Base-by-base conservation (phyloP, 768 basidiomycete genomes). In the Rhizopogon roseolus region DNA sequence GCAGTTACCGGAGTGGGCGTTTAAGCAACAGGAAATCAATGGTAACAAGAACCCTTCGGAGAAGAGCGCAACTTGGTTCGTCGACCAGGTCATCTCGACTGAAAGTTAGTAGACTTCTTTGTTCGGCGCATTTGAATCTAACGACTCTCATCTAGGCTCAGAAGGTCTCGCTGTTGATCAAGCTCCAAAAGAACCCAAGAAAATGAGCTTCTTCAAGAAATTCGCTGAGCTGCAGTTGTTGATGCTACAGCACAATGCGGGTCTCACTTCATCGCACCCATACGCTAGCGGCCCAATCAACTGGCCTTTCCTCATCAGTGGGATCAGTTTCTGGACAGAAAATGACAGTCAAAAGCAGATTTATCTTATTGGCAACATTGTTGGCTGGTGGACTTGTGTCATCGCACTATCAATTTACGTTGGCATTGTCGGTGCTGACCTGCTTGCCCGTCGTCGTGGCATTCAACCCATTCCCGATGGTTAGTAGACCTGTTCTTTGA, bases 201-300 rank as follows among this genome's bases (percentile, higher is more conserved):
- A 74, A 50, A 80, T 93, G 76, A 89, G 85, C 68, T 99, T 99
- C 73, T 90, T 99, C 79, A 87, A 78, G 68, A 98, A 99, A 72
- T 98, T 95, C 63, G 82, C 76, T 28, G 96, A 99, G 69, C 75
- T 98, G 32, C 97, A 99, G 64, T 72, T 96, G 41, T 75, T 96
- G 53, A 98, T 98, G 96, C 73, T 98, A 59, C 93, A 97, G 66
- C 97, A 99, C 75, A 99, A 99, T 63, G 95, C 97, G n/a, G 97
- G 94, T 19, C 77, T 99, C 58, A 96, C 93, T 25, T 90, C 93
- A n/a, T 90, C 89, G 4, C 97, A 99, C 66, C 97, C 97, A 40
- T 99, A 99, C 67, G 94, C 97, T 4, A 91, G 90, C 55, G 79
- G 79, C n/a, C 94, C 97, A 5, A 86, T 98, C 71, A 94, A 96